phyloP scores from a whole-genome alignment of 2,329 filamentous ascomycete genomes.

The Incumbomyces delicatus region DNA sequence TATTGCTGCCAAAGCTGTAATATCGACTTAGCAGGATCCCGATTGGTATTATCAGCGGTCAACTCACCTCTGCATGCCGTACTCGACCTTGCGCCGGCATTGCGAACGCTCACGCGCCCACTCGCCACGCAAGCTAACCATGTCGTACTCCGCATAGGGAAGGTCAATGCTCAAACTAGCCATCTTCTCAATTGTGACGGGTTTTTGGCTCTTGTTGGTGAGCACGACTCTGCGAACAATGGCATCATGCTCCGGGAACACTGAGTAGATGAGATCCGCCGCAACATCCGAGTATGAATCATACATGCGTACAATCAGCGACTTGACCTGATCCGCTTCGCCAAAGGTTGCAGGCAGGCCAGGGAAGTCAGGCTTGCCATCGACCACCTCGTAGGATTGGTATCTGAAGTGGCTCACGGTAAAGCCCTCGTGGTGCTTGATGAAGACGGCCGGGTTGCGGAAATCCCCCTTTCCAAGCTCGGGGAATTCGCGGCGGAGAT shows the following conservation, averaged over 20 bases:
- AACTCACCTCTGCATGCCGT: too few species aligned
- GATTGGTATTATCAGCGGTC: too few species aligned
- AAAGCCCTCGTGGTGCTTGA: conserved; percentile 49
- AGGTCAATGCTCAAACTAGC: conserved; percentile 54
- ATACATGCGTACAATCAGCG: conserved; percentile 47
- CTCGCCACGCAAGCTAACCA: conserved; percentile 54
- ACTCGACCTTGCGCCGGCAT: conserved; percentile 46
- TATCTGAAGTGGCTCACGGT: conserved; percentile 52
- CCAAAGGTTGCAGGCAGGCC: conserved; percentile 54
- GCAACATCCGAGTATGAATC: conserved; percentile 50
- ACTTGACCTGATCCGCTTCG: conserved; percentile 45
- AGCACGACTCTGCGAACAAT: conserved; percentile 53
- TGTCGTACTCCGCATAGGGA: conserved; percentile 50
- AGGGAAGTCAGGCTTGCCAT: conserved; percentile 47
- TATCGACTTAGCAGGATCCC: too few species aligned
- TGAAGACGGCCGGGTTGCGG: conserved; percentile 50
- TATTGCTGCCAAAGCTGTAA: conserved; percentile 53
- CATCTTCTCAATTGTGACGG: conserved; percentile 47
- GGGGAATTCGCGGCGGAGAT: conserved; percentile 52
- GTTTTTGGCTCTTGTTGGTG: conserved; percentile 46
- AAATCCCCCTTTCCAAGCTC: conserved; percentile 56
- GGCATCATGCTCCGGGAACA: conserved; percentile 54
- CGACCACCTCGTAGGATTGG: conserved; percentile 44
- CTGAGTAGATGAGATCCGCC: conserved; percentile 52
- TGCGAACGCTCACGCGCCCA: conserved; percentile 52